phyloP scores from a whole-genome alignment of 2,329 filamentous ascomycete genomes.

The Sporothrix variecibatus region DNA sequence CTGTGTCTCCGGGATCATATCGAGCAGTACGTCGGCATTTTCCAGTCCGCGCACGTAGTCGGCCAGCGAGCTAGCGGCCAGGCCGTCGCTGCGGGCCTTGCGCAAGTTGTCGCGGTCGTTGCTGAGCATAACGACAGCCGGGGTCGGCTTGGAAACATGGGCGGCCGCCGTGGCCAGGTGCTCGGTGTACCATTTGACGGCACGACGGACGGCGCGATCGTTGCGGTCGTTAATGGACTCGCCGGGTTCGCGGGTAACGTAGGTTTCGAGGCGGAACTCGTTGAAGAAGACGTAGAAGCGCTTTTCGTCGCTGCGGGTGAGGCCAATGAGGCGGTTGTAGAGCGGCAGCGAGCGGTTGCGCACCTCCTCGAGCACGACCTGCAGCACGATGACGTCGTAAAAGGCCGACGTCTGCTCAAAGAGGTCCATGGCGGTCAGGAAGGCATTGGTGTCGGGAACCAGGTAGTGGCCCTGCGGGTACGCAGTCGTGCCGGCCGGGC shows the following conservation, averaged over 20 bases:
- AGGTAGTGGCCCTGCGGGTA: conserved; percentile 91
- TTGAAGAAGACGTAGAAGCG: conserved; percentile 99
- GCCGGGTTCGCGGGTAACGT: conserved; percentile 70
- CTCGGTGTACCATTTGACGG: conserved; percentile 85
- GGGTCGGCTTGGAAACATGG: conserved; percentile 54
- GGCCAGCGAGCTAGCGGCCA: conserved; percentile 67
- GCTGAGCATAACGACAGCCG: conserved; percentile 87
- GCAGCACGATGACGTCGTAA: conserved; percentile 93
- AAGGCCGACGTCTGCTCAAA: conserved; percentile 92
- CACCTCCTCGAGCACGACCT: conserved; percentile 94
- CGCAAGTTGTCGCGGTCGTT: conserved; percentile 86
- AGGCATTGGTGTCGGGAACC: conserved; percentile 92
- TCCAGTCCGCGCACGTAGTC: conserved; percentile 86
- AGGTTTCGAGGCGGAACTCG: conserved; percentile 91
- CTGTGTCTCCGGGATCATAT: conserved; percentile 86
- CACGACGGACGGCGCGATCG: conserved; percentile 83
- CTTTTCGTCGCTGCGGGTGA: conserved; percentile 96
- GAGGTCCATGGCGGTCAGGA: conserved; percentile 93
- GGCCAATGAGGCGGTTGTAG: conserved; percentile 86
- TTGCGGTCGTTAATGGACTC: conserved; percentile 97
- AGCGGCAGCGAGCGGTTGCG: conserved; percentile 90
- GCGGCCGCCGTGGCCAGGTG: conserved; percentile 66
- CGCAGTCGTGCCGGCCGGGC: conserved; percentile 76
- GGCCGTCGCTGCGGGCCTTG: conserved; percentile 74
- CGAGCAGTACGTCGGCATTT: conserved; percentile 80